A percentile compares a stretch with the other conserved stretches of the same genome.
phyloP scores from a whole-genome alignment of 1,139 yeast species.

The Suhomyces maxii region DNA sequence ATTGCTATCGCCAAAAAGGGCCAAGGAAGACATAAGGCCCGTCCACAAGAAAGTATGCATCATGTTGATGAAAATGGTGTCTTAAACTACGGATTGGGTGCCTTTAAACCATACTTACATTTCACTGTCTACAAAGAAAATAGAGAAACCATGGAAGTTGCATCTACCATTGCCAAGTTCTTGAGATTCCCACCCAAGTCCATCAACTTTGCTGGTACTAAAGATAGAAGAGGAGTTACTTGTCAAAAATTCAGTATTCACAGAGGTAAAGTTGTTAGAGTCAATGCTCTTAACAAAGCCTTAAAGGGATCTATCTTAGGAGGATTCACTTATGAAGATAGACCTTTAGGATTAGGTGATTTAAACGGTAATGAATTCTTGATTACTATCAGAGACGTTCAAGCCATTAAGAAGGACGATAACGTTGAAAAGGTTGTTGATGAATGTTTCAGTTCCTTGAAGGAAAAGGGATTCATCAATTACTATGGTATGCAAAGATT shows the following conservation, averaged over 20 bases:
- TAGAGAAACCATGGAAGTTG: slow-evolving; percentile 96
- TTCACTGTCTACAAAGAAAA: slow-evolving; percentile 89
- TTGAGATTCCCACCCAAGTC: slow-evolving; percentile 69
- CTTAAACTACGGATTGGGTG: slow-evolving; percentile 63
- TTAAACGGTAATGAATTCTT: slow-evolving; percentile 84
- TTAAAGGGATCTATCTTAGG: slow-evolving; percentile 76
- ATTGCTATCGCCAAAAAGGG: slow-evolving; percentile 50
- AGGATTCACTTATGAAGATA: slow-evolving; percentile 67
- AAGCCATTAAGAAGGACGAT: slow-evolving; percentile 29
- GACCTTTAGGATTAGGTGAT: slow-evolving; percentile 73
- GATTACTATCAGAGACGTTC: slow-evolving; percentile 77
- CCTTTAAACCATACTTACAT: slow-evolving; percentile 65
- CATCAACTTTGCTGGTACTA: slow-evolving; percentile 89
- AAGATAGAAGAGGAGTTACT: slow-evolving; percentile 94
- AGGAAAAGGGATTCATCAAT: slow-evolving; percentile 77
- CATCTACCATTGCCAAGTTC: slow-evolving; percentile 68
- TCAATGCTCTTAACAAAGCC: slow-evolving; percentile 72
- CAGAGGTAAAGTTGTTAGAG: slow-evolving; percentile 73
- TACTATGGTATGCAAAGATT: slow-evolving; percentile 97
- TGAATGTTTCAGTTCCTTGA: slow-evolving; percentile 58
- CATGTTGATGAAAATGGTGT: slow-evolving; percentile 52
- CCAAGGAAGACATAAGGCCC: slow-evolving; percentile 15
- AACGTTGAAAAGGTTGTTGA: slow-evolving; percentile 45
- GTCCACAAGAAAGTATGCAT: slow-evolving; percentile 46
- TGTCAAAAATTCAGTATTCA: slow-evolving; percentile 78